Conservation (phyloP, 768 basidiomycete species). For the Rhodotorula sphaerocarpa region DNA sequence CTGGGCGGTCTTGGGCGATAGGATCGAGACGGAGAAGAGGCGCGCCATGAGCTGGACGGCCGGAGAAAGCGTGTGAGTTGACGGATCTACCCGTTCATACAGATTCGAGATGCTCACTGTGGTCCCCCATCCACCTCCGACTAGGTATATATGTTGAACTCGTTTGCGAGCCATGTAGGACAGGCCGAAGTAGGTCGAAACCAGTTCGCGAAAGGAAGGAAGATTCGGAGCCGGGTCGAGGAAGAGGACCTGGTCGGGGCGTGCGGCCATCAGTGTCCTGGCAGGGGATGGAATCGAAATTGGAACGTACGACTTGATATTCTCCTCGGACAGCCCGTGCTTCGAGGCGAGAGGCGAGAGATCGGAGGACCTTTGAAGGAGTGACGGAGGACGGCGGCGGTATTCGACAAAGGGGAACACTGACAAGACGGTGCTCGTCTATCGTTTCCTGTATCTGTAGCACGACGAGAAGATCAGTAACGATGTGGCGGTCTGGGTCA, state of each 20-base stretch:
- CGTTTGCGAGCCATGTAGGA: slow-evolving; percentile 11
- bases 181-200: slow-evolving; percentile 11
- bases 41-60: slow-evolving; percentile 11
- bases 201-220: slow-evolving; percentile 7
- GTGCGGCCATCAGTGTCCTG: too few species aligned
- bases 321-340: too few species aligned
- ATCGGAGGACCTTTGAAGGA: too few species aligned
- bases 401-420: too few species aligned
- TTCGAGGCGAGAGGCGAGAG: too few species aligned
- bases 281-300: too few species aligned
- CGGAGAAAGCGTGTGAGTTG: not conserved
- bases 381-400: too few species aligned
- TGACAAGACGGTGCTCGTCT: too few species aligned
- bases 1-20: slow-evolving; percentile 5
- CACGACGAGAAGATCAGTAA: slow-evolving; percentile 6
- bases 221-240: slow-evolving; percentile 12
- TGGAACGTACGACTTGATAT: not conserved
- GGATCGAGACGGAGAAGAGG: slow-evolving; percentile 17
- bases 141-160: slow-evolving; percentile 11
- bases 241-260: slow-evolving; percentile 26
- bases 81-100: not conserved
- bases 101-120: not conserved
- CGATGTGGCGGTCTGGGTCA: slow-evolving; percentile 8
- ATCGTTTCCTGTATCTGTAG: not conserved
- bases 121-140: slow-evolving; percentile 29